phyloP scores from a whole-genome alignment of 2,329 filamentous ascomycete genomes.

The Didymellaceae sp. region DNA sequence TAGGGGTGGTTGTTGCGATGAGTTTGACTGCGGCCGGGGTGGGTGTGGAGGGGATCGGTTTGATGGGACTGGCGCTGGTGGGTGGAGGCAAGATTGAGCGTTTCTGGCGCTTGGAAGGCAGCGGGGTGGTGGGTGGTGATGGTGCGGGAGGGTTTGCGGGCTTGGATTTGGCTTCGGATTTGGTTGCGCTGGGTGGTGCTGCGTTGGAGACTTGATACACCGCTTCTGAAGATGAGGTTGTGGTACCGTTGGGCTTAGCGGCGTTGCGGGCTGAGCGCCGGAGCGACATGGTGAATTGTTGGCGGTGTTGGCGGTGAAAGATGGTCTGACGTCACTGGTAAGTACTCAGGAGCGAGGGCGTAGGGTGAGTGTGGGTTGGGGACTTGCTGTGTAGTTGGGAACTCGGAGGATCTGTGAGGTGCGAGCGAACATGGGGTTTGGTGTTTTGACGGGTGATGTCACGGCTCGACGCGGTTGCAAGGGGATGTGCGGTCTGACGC shows the following conservation, averaged over 20 bases:
- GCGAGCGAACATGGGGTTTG: conserved; percentile 11
- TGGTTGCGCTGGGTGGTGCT: not conserved
- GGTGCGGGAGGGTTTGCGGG: not conserved
- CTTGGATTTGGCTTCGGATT: not conserved
- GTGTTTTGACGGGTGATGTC: conserved; percentile 9
- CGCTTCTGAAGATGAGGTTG: not conserved
- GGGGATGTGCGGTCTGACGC: conserved; percentile 12
- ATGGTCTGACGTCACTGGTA: conserved; percentile 31
- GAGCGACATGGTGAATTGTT: conserved; percentile 54
- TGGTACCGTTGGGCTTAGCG: conserved; percentile 22
- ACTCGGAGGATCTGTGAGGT: not conserved
- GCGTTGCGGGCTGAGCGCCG: conserved; percentile 60
- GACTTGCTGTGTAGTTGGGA: conserved; percentile 10
- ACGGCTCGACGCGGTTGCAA: conserved; percentile 26
- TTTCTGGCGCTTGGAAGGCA: conserved; percentile 33
- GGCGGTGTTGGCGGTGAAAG: conserved; percentile 5
- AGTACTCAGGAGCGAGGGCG: not conserved
- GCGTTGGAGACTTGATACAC: not conserved
- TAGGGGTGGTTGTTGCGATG: conserved; percentile 43
- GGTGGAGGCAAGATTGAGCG: no score
- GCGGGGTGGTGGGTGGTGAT: conserved; percentile 32
- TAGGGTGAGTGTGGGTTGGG: conserved; percentile 54
- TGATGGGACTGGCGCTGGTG: conserved; percentile 20
- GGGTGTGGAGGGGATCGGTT: conserved; percentile 46
- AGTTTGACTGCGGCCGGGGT: conserved; percentile 58